phyloP scores from a whole-genome alignment of 371 early-diverging fungal genomes.

The Apophysomyces ossiformis region DNA sequence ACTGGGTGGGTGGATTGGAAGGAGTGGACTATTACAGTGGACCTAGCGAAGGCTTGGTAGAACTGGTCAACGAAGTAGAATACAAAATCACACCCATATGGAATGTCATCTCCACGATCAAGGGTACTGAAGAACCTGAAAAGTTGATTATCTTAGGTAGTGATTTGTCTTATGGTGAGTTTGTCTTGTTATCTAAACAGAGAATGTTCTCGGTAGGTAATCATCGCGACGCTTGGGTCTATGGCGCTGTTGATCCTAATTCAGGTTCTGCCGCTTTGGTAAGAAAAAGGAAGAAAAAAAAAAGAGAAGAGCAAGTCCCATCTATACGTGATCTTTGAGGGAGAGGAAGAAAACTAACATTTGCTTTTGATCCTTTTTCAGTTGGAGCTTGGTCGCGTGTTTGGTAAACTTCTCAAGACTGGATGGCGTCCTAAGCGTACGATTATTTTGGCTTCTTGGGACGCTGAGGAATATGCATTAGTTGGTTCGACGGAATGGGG shows the following conservation, averaged over 20 bases:
- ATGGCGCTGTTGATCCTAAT: constrained; percentile 70
- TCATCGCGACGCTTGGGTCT: constrained; percentile 74
- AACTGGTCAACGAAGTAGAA: constrained; percentile 61
- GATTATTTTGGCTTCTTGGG: constrained; percentile 66
- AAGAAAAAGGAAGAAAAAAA: constrained; percentile 9
- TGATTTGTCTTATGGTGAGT: neutral
- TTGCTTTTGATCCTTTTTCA: neutral
- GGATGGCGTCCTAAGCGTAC: constrained; percentile 68
- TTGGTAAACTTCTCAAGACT: constrained; percentile 54
- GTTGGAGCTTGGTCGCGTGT: constrained; percentile 53
- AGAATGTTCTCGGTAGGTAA: constrained; percentile 38
- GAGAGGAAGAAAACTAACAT: no score
- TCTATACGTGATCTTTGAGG: no score
- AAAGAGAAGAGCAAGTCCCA: no score
- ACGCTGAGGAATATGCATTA: constrained; percentile 65
- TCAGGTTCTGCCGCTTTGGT: constrained; percentile 67
- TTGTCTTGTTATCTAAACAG: neutral
- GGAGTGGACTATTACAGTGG: constrained; percentile 60
- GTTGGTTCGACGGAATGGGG: constrained; percentile 70
- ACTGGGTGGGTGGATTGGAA: constrained; percentile 55
- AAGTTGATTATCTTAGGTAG: constrained; percentile 59
- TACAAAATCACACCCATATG: constrained; percentile 63
- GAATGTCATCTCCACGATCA: constrained; percentile 66
- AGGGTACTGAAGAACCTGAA: constrained; percentile 62
- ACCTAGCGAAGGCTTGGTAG: constrained; percentile 53